Percentiles rank a stretch among this genome's conserved stretches.
Conservation (phyloP, 1,139 yeast genomes). For the Suzukiozyma palmioleophila region DNA sequence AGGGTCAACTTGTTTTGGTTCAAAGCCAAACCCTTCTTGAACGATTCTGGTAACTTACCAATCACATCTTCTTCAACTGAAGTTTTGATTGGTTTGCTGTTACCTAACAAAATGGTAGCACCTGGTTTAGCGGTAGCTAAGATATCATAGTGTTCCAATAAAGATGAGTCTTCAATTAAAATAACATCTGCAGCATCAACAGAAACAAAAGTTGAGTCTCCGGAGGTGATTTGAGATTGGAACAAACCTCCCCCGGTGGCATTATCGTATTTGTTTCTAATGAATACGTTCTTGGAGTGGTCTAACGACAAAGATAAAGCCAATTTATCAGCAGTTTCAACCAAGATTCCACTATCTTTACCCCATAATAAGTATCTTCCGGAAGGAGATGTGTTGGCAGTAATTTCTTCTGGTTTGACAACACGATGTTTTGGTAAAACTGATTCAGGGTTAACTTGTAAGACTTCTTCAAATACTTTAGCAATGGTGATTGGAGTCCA, state of each 20-base stretch:
- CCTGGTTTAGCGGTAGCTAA: slow-evolving; percentile 55
- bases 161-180: slow-evolving; percentile 53
- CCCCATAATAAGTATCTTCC: slow-evolving; percentile 66
- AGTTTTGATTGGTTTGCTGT: slow-evolving; percentile 29
- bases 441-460: slow-evolving; percentile 25
- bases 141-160: slow-evolving; percentile 57
- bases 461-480: slow-evolving; percentile 42
- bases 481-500: slow-evolving; percentile 57
- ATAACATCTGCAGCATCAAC: slow-evolving; percentile 61
- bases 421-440: slow-evolving; percentile 9
- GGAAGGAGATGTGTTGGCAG: slow-evolving; percentile 41
- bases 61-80: slow-evolving; percentile 41
- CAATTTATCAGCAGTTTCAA: slow-evolving; percentile 58
- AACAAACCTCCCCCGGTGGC: slow-evolving; percentile 68
- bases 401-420: slow-evolving; percentile 15
- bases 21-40: slow-evolving; percentile 52
- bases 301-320: slow-evolving; percentile 73
- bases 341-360: slow-evolving; percentile 53
- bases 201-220: slow-evolving; percentile 23
- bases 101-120: slow-evolving; percentile 52
- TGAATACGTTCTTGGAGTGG: slow-evolving; percentile 47
- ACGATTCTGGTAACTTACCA: slow-evolving; percentile 45
- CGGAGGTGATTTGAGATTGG: slow-evolving; percentile 64
- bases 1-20: slow-evolving; percentile 50
- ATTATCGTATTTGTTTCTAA: slow-evolving; percentile 70